Conservation (phyloP, 2,329 filamentous ascomycete genomes). For the Fusarium caatingaense region DNA sequence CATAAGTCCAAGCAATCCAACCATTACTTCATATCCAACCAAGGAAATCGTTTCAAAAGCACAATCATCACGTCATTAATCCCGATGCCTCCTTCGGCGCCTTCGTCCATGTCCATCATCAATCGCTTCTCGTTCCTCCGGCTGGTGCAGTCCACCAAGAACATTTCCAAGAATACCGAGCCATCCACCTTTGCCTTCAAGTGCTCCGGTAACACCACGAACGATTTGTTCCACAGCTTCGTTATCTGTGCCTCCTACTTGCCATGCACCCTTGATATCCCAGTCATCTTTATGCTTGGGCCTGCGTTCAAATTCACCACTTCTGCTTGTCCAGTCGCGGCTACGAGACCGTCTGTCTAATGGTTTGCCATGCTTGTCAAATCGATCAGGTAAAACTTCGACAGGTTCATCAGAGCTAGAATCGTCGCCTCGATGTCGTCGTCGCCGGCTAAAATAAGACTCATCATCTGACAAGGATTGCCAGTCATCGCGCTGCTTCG, state of each 20-base stretch:
- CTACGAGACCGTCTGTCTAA: constrained; percentile 46
- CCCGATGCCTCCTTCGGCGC: constrained; percentile 23
- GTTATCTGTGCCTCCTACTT: constrained; percentile 57
- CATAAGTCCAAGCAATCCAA: constrained; percentile 32
- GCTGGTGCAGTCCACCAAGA: constrained; percentile 41
- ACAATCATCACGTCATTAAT: constrained; percentile 44
- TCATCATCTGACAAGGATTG: constrained; percentile 6
- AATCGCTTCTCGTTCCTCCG: constrained; percentile 19
- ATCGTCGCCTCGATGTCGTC: constrained; percentile 30
- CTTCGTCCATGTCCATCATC: constrained; percentile 35
- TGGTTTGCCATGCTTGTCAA: constrained; percentile 58
- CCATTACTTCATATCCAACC: constrained; percentile 27
- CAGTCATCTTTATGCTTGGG: constrained; percentile 49
- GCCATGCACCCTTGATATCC: constrained; percentile 58
- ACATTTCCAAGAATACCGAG: constrained; percentile 48
- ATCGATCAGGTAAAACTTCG: constrained; percentile 60
- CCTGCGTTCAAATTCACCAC: constrained; percentile 57
- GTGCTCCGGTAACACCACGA: constrained; percentile 43
- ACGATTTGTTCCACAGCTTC: constrained; percentile 54
- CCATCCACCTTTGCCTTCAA: constrained; percentile 50
- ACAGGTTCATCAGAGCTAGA: constrained; percentile 52
- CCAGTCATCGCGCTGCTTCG: constrained; percentile 37
- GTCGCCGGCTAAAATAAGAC: constrained; percentile 38
- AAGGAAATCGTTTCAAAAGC: constrained; percentile 29
- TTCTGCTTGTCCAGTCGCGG: constrained; percentile 51